These are phyloP conservation scores for Stachybotrys chartarum DNA, from an alignment of 2,329 filamentous ascomycete species.

Conservation along the genomic window DNA sequence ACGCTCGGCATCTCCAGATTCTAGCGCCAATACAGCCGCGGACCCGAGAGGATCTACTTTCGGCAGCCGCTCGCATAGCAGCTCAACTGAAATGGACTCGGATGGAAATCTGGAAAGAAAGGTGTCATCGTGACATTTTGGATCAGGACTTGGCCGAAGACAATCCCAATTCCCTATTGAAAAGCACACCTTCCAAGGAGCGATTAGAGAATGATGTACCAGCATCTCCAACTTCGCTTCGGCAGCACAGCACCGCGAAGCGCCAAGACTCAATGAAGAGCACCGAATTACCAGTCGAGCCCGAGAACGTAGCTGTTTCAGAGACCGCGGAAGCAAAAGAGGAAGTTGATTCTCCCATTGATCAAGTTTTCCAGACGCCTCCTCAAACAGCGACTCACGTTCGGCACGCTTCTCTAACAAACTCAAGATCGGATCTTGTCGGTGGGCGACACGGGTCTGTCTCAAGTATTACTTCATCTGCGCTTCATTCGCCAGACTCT, in stretches of 20 bases:
- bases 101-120: conserved; percentile 87
- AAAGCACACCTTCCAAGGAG: conserved; percentile 13
- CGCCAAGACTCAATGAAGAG: conserved; percentile 14
- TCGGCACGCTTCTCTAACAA: conserved; percentile 16
- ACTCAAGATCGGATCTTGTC: conserved; percentile 11
- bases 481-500: conserved; percentile 15
- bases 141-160: conserved; percentile 82
- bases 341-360: conserved; percentile 17
- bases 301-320: conserved; percentile 5
- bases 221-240: conserved; percentile 19
- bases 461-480: conserved; percentile 21
- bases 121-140: conserved; percentile 84
- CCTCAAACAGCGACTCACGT: conserved; percentile 19
- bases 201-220: conserved; percentile 13
- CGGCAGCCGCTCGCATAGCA: conserved; percentile 75
- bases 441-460: conserved; percentile 21
- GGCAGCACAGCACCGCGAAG: conserved; percentile 8
- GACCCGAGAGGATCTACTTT: conserved; percentile 78
- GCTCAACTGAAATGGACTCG: conserved; percentile 91
- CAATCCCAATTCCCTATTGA: conserved; percentile 10
- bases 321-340: conserved; percentile 10
- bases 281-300: conserved; percentile 19
- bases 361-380: conserved; percentile 20
- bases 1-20: conserved; percentile 83
- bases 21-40: conserved; percentile 87